Evolutionary conservation across 306 rosid genomes (phyloP), one percentile per base, ranked within the genome.

Genomic region (Corylus heterophylla): DNA sequence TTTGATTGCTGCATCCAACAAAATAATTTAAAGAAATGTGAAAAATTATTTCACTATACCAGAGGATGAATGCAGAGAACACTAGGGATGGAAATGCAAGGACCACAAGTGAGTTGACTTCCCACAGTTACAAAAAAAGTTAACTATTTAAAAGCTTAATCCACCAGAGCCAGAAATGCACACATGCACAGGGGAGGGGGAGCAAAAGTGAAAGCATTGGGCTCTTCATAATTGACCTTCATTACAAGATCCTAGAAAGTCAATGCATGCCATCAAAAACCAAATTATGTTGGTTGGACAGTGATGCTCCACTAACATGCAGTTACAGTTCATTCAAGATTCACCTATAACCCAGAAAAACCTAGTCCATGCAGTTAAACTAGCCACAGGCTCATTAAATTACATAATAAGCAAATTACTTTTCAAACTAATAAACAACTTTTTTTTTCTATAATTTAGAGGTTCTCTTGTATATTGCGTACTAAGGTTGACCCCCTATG

Each of bases 1-100:
- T 90, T 79, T 88, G 90, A 85, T 89, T 89, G 89, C 90, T 81
- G 89, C 55, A 70, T 67, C 27, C 64, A 80, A 76, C 67, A 37
- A 77, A 0, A 69, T 49, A 13, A 59, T 70, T 61, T 31, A 56
- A 64, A 42, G 85, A 77, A 76, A 61, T 9, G 58, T 78, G 20
- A 75, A 25, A 73, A 77, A 4, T 27, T 31, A 77, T 29, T 27
- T 39, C 52, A 42, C 8, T 54, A 48, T 58, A 47, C 25, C 22
- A 70, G 45, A 75, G 70, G 63, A 64, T 55, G 72, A 72, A 50
- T 55, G 70, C 76, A 75, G 29, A 42, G 7, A n/a, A 49, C 52
- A 56, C 9, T 76, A 67, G 2, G 54, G 75, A 54, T 78, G 42
- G 63, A 78, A 69, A 75, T 76, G 31, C 74, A 55, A 31, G 69